Evolutionary conservation across 129 eudicot genomes (phyloP).

Genomic region (Saposhnikovia divaricata): DNA sequence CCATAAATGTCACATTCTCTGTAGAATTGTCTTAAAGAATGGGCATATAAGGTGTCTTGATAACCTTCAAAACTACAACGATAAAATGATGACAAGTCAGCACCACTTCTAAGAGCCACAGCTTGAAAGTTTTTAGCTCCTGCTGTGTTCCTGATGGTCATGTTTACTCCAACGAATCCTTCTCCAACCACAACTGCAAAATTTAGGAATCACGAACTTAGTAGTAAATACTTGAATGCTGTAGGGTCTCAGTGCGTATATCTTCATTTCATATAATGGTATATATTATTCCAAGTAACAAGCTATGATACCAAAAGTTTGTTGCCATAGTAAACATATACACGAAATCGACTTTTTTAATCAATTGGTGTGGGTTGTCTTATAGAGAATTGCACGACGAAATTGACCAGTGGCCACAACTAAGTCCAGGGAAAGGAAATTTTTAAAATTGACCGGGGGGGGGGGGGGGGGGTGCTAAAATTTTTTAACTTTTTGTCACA

Average conservation of each 20-base stretch:
- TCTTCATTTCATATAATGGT: no score
- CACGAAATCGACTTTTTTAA: background rate
- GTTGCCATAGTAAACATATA: no score
- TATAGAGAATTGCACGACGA: no score
- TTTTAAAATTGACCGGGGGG: no score
- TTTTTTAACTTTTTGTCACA: background rate
- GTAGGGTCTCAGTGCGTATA: no score
- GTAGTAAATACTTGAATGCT: no score
- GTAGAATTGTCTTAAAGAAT: slow-evolving; percentile 57
- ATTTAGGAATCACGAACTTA: background rate
- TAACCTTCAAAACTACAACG: slow-evolving; percentile 53
- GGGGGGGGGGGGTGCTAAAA: no score
- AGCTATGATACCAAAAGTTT: no score
- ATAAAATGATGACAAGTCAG: slow-evolving; percentile 48
- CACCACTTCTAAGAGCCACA: slow-evolving; percentile 47
- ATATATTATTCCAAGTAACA: no score
- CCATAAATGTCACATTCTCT: slow-evolving; percentile 47
- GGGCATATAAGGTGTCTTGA: slow-evolving; percentile 56
- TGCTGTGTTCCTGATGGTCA: slow-evolving; percentile 61
- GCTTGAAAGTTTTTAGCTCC: slow-evolving; percentile 52
- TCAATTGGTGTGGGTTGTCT: no score
- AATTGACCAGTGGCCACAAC: no score
- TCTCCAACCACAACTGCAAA: slow-evolving; percentile 38
- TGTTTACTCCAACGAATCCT: slow-evolving; percentile 45
- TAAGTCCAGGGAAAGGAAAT: no score